Evolutionary conservation across 345 rosid genomes (phyloP), one percentile per base, ranked within the genome.

Genomic region (Ceriops tagal): DNA sequence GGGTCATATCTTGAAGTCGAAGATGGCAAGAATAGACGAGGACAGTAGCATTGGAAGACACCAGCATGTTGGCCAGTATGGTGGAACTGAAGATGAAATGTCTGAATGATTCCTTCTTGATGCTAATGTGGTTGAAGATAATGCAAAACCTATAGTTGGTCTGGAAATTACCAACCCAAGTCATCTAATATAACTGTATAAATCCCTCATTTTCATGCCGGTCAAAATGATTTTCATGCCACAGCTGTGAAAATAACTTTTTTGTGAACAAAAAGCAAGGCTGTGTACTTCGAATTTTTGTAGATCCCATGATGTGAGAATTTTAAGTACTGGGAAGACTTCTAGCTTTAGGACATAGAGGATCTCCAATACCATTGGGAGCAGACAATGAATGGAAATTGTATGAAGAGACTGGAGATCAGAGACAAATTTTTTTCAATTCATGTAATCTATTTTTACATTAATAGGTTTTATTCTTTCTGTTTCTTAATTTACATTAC

Each of bases 21-120:
- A 85, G 77, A 75, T 81, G 75, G 80, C 78, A 77, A 81, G 79
- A 61, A 55, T 74, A 28, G 93, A 87, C 63, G 86, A 72, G 2
- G 69, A 64, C 18, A 58, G 84, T 65, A 92, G 82, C 72, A 68
- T 76, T 49, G 88, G 78, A 35, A 74, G 89, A 74, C 64, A 79
- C 21, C 78, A 81, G 69, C 86, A 79, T 64, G 66, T 67, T 43
- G 89, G 81, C 53, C 90, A 83, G 61, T 85, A 78, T 37, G 85
- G 88, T 53, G 92, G 80, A 32, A 88, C 74, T 8, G 97, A 93
- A 76, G 96, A 92, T 75, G 88, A 86, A 65, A 68, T 84, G 68
- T 89, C 93, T 47, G 97, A 86, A 34, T 91, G 87, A 91, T 31
- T 53, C 37, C 51, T 64, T 64, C 30, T 47, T 47, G 47, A 31